A percentile compares a stretch with the other conserved stretches of the same genome.
These are phyloP conservation scores for Rhizopogon rudus DNA, from an alignment of 768 basidiomycete genomes.

Conservation along the genomic window DNA sequence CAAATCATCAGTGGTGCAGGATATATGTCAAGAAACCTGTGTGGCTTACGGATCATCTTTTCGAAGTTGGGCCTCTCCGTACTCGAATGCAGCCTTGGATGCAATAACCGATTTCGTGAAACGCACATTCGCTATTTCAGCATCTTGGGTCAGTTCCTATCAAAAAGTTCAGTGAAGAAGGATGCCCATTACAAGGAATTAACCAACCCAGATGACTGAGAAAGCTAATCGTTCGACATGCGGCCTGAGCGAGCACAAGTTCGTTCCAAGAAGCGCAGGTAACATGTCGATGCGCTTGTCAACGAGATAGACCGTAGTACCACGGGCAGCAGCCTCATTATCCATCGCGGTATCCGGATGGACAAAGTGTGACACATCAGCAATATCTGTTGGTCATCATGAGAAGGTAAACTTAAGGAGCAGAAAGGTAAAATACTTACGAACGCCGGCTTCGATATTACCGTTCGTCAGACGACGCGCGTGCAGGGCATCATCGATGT, in stretches of 20 bases:
- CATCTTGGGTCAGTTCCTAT: constrained; percentile 86
- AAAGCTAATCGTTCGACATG: constrained; percentile 94
- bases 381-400: constrained; percentile 65
- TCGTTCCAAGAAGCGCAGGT: constrained; percentile 88
- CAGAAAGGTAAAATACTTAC: constrained; percentile 49
- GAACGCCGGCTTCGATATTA: constrained; percentile 95
- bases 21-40: not conserved
- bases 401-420: not conserved
- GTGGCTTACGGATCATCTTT: constrained; percentile 81
- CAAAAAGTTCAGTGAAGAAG: not conserved
- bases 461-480: constrained; percentile 85
- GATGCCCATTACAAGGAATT: no score
- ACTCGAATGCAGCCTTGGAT: constrained; percentile 94
- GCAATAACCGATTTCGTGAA: constrained; percentile 97
- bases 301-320: constrained; percentile 96
- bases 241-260: constrained; percentile 89
- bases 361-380: constrained; percentile 97
- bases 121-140: constrained; percentile 83
- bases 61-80: constrained; percentile 90
- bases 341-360: constrained; percentile 94
- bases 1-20: not conserved
- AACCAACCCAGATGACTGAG: constrained; percentile 85
- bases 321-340: constrained; percentile 88
- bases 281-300: constrained; percentile 99
- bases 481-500: constrained; percentile 97